Conservation (phyloP, 331 rosid genomes). For the Quercus phellos region DNA sequence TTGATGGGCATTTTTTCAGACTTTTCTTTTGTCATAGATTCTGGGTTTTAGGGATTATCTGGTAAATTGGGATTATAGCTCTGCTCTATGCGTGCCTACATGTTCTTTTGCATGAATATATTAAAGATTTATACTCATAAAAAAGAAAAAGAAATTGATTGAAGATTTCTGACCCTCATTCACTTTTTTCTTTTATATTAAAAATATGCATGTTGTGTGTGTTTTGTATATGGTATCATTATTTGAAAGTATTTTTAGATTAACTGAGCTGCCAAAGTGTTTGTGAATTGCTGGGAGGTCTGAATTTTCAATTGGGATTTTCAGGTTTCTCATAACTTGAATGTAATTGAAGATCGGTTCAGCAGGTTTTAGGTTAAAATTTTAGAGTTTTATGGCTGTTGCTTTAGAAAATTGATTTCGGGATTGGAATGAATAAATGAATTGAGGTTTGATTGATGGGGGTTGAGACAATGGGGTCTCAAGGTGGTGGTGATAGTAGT, state of each 20-base stretch:
- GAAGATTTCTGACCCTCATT: neutral
- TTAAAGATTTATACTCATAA: neutral
- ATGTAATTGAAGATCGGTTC: constrained; percentile 30
- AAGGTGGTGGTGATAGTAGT: constrained; percentile 57
- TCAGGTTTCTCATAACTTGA: constrained; percentile 23
- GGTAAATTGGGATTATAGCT: neutral
- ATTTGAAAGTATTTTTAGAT: neutral
- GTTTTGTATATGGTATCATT: neutral
- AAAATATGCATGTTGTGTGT: constrained; percentile 6
- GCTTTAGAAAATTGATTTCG: constrained; percentile 6
- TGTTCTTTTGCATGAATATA: neutral
- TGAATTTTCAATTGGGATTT: constrained; percentile 12
- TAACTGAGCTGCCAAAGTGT: constrained; percentile 5
- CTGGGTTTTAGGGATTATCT: neutral
- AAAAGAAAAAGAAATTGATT: neutral
- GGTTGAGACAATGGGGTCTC: constrained; percentile 75
- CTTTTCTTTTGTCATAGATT: neutral
- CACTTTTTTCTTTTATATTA: neutral
- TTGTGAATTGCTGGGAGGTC: constrained; percentile 10
- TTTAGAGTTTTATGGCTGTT: neutral
- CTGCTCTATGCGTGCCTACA: neutral
- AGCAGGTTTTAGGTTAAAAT: neutral
- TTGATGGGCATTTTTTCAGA: neutral
- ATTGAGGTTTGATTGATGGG: constrained; percentile 34
- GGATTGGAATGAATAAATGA: constrained; percentile 10